Evolutionary conservation across 257 asterid species (phyloP), one percentile per base, ranked within the genome.

Genomic region (Primulina tabacum): DNA sequence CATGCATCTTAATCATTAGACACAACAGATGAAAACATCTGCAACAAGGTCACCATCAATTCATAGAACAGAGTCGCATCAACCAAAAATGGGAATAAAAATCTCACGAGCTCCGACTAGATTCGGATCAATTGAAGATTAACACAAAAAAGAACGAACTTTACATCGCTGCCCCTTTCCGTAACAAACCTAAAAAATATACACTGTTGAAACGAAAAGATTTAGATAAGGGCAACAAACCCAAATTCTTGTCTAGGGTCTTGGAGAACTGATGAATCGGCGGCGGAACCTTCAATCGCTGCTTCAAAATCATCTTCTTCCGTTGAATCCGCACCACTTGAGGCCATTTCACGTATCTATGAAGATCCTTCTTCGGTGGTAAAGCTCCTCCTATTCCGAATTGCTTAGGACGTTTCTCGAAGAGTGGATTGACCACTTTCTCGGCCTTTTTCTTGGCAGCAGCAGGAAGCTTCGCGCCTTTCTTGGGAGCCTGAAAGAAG

Each of bases 351-450:
- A 83, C 85, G 56, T 72, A 83, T 9, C 87, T 62, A 28, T 75
- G 81, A n/a, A 83, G 83, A 75, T 83, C 85, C 24, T 75, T 83
- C 76, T 83, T 83, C 18, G 85, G 85, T 32, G 85, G 85, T 55
- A 82, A 72, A 10, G 84, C 87, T 14, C 87, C 87, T 24, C 84
- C 87, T 55, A 80, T 82, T 1, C 87, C 87, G 21, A 82, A 82
- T 60, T 82, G 84, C 71, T 82, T 82, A 2, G 82, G 81, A 74
- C 87, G 72, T 50, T 83, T 83, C 78, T 83, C 85, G 26, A 64
- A 83, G 4, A 83, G 72, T 2, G 87, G 84, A 34, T 82, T 82
- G 52, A 71, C 81, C 10, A 66, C 77, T 21, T 77, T 82, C 30
- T 69, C 81, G 37, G 32, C 18, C 77, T 79, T 79, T 71, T 80